Evolutionary conservation across 202 grass and related monocot species (phyloP), one percentile per base, ranked within the genome.

Genomic region (Saccharum hybrid): DNA sequence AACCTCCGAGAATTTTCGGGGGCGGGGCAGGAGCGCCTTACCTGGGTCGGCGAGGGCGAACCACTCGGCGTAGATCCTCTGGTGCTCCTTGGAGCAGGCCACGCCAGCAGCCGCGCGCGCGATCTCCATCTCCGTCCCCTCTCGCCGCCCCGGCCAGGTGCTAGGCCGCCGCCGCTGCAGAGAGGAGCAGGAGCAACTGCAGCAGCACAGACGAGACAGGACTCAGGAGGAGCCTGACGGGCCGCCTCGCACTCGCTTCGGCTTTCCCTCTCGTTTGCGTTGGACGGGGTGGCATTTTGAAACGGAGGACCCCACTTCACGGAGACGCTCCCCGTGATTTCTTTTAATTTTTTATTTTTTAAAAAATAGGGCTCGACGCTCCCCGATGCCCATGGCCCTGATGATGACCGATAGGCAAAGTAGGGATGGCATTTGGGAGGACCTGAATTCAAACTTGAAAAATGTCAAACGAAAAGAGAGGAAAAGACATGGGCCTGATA

Each of bases 1-100:
- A 28, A 26, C 22, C 45, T 61, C 65, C 12, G n/a, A 19, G 9
- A 33, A 33, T 43, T 40, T 61, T 22, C 1, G 19, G 6, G 19
- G 7, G 14, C 41, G 28, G 28, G 4, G 46, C n/a, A 26, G n/a
- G 23, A 10, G 5, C 54, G 76, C 63, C 48, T 38, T 84, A 95
- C 94, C 94, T 81, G 82, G 90, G 83, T 97, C 94, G 23, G 94
- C 88, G 51, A 76, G 60, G 34, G 88, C 67, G 86, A 97, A 97
- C 94, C 94, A 97, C 61, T 89, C 82, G 39, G 86, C 83, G 49
- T 92, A 97, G 90, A 92, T 82, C 90, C 71, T 94, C 68, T 97
- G 92, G 72, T 92, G 88, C 86, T 91, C 90, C 77, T 83, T 92
- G 72, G 88, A 86, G 87, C 88, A 93, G 43, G 68, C 78, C 39